phyloP scores from a whole-genome alignment of 352 stramenopile species.

The Globisporangium irregulare region DNA sequence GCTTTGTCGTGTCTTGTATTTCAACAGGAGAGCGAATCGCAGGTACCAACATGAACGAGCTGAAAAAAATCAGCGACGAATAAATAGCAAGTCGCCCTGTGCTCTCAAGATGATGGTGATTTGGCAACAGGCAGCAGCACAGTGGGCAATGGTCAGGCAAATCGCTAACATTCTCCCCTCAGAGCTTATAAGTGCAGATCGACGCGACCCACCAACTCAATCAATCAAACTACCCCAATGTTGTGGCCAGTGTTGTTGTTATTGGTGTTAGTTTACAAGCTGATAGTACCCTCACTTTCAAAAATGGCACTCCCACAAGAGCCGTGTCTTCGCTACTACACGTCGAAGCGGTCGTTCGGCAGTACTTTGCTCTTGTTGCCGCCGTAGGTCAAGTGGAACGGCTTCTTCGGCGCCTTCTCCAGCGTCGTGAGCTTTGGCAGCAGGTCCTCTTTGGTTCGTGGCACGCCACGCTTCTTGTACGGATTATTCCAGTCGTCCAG shows the following conservation, averaged over 20 bases:
- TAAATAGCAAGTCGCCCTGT: slow-evolving; percentile 23
- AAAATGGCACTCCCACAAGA: not conserved
- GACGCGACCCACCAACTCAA: not conserved
- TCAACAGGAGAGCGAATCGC: slow-evolving; percentile 56
- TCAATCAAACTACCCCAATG: not conserved
- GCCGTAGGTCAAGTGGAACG: slow-evolving; percentile 56
- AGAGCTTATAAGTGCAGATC: not conserved
- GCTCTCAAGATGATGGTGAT: not conserved
- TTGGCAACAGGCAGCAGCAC: not conserved
- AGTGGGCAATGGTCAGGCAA: not conserved
- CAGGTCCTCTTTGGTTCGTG: slow-evolving; percentile 44
- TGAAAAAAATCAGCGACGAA: slow-evolving; percentile 82
- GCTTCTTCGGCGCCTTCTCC: slow-evolving; percentile 36
- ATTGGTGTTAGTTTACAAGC: not conserved
- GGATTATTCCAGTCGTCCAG: slow-evolving; percentile 63
- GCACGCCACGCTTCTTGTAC: slow-evolving; percentile 63
- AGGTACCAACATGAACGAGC: slow-evolving; percentile 84
- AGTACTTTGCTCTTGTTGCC: slow-evolving; percentile 70
- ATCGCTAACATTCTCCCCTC: not conserved
- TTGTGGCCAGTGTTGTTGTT: no score
- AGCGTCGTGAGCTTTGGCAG: slow-evolving; percentile 46
- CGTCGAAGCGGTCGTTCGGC: slow-evolving; percentile 63
- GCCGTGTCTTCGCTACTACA: slow-evolving; percentile 21
- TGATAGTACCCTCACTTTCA: not conserved
- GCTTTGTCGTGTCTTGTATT: not conserved